Base-by-base conservation (phyloP, 1,139 yeast genomes). In the Taiozyma sp. region DNA sequence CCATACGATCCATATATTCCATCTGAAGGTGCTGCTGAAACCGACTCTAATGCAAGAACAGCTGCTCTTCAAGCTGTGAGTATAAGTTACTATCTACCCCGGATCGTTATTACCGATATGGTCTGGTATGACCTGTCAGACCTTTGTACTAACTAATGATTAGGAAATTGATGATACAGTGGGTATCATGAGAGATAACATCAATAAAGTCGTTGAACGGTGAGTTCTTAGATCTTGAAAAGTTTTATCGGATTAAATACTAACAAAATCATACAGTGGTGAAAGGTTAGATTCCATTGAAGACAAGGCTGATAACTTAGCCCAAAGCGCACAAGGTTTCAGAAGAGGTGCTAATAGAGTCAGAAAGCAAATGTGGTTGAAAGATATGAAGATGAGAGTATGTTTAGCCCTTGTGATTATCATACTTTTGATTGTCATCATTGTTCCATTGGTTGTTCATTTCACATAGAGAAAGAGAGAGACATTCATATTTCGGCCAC, bases 321-420 rank as follows among this genome's bases (percentile, higher is more conserved):
- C 96, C 42, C 89, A 85, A 49, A 81, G 91, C 48, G 99, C 99
- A 8, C 95, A 89, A 63, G 95, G 97, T 35, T 95, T 95, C 76
- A 88, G 96, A 69, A 81, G 96, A 68, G 96, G 97, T 43, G 99
- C 99, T 52, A 93, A 91, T 72, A 83, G 96, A 63, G 98, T 93
- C 47, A 87, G 99, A 74, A 95, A 91, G 71, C 96, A 90, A 68
- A 93, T 93, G 98, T 93, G 99, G 99, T 88, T 96, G 89, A 93
- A 95, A 71, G 97, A 93, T 69, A 80, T 95, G 81, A 93, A 93
- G 75, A 88, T 93, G 95, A 85, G 96, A 69, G 75, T 91, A 76
- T 93, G 99, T 70, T 76, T 93, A 55, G 86, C 89, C 54, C 77
- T 88, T 44, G 95, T 88, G 44, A 77, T 86, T 39, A 79, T 95